Base-by-base conservation (phyloP, 2,329 filamentous ascomycete species). In the Talaromyces sp. region DNA sequence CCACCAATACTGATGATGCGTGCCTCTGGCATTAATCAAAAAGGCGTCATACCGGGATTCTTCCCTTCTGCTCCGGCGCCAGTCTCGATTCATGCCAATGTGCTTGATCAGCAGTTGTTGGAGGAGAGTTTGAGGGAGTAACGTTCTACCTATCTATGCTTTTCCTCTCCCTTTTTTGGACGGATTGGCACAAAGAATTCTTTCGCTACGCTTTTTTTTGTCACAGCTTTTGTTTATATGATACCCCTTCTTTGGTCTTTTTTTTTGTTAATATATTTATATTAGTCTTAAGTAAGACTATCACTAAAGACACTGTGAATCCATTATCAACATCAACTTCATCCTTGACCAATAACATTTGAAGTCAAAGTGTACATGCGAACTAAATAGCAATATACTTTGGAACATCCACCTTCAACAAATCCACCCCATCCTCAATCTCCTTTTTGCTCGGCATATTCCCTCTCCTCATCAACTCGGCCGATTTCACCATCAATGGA, bases 381-480 rank as follows among this genome's bases (percentile, higher is more conserved):
- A 40, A 5, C 33, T 66, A 69, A 14, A 70, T 66, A 52, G 63
- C 66, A 33, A 71, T 63, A 50, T 44, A 27, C 52, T 64, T 58
- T 8, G 67, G 71, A 59, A 75, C 61, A 57, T 65, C 69, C n/a
- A 76, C 65, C 59, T 64, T 62, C 66, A 80, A 68, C 40, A 79
- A 66, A 73, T 81, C 78, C 55, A 76, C 67, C 4, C 78, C 79
- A n/a, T 61, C 83, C 72, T 89, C 76, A 55, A 98, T 78, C 72
- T 96, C 85, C 65, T 80, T 86, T 86, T 96, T 97, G 59, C 79
- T 82, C 1, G 90, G 89, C 92, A 98, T 96, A 76, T 87, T 90
- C 42, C 86, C 86, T 65, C 86, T 80, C 63, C 88, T 83, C 91
- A 98, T 96, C 77, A 98, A 78, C 81, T 96, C 91, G 1, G 90